Evolutionary conservation across 805 yeast species (phyloP).

Genomic region (Candida quercuum): DNA sequence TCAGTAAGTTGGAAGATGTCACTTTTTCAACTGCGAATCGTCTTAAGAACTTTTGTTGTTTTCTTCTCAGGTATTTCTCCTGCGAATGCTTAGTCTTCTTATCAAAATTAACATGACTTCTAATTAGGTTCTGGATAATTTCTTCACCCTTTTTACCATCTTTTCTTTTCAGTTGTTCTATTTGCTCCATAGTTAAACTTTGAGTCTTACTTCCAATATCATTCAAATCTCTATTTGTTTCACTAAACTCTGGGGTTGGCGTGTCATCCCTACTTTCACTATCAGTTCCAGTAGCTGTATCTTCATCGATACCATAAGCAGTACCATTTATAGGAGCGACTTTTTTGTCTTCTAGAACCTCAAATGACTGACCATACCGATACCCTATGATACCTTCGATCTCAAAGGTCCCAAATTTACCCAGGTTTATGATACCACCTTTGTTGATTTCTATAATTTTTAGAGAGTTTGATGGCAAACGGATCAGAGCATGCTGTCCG

Average conservation of each 20-base stretch:
- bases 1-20: conserved; percentile 63
- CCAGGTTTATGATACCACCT: conserved; percentile 62
- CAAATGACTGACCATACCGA: conserved; percentile 87
- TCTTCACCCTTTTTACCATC: conserved; percentile 60
- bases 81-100: conserved; percentile 87
- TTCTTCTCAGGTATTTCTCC: conserved; percentile 85
- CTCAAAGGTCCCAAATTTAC: conserved; percentile 86
- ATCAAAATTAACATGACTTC: conserved; percentile 80
- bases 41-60: conserved; percentile 85
- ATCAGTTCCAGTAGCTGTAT: conserved; percentile 23
- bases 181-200: conserved; percentile 69
- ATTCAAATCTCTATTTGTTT: conserved; percentile 58
- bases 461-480: conserved; percentile 77
- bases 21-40: conserved; percentile 78
- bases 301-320: conserved; percentile 27
- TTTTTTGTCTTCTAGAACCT: conserved; percentile 54
- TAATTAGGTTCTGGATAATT: conserved; percentile 76
- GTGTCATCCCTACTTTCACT: conserved; percentile 34
- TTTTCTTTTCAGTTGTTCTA: conserved; percentile 71
- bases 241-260: conserved; percentile 37
- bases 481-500: conserved; percentile 46
- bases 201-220: conserved; percentile 71
- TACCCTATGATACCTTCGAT: conserved; percentile 73
- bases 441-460: conserved; percentile 65
- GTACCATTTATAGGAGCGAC: conserved; percentile 45